Base-by-base conservation (phyloP, 1,284 basidiomycete genomes). In the Cutaneotrichosporon curvatum region DNA sequence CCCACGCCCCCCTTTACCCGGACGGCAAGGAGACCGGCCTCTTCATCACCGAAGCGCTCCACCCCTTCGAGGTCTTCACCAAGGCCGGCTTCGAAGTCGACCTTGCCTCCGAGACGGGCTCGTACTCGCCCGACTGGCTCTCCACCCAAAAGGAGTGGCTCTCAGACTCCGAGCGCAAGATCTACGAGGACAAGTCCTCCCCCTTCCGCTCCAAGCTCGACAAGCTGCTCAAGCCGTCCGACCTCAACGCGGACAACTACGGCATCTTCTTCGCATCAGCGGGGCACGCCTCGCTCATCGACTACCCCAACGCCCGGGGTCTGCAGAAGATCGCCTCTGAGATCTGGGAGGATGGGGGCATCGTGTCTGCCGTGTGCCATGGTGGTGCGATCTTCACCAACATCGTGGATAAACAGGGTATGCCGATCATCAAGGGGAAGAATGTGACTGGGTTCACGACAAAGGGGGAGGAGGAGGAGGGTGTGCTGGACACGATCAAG, bases 21-120 rank as follows among this genome's bases (percentile, higher is more conserved):
- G 52, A 30, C 3, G 51, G 45, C 39, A 45, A 46, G 22, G 52
- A 58, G 45, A 54, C 54, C 7, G 56, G 56, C 14, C 48, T 56
- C 15, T 58, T 56, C 44, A 48, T 58, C 40, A 56, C 49, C 7
- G 56, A 58, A 35, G 54, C 54, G 2, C 51, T 56, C n/a, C 54
- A 58, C 49, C 51, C 56, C 9, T 58, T 41, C 45, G 36, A 58
- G 5, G 49, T 53, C 16, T 48, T 58, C 45, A 38, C 37, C 25
- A 22, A 36, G 12, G 54, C 53, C 1, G 56, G 56, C 12, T 58
- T 56, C 51, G 49, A 51, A 34, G 51, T 56, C 21, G 54, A 56
- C 44, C 47, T 58, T 25, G 53, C 46, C 12, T 47, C 44, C 36
- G 54, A 56, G 47, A 56, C 32, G 12, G 56, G 56, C 28, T 21